Conservation (phyloP, 495 filamentous ascomycete genomes). For the Podospora australis region DNA sequence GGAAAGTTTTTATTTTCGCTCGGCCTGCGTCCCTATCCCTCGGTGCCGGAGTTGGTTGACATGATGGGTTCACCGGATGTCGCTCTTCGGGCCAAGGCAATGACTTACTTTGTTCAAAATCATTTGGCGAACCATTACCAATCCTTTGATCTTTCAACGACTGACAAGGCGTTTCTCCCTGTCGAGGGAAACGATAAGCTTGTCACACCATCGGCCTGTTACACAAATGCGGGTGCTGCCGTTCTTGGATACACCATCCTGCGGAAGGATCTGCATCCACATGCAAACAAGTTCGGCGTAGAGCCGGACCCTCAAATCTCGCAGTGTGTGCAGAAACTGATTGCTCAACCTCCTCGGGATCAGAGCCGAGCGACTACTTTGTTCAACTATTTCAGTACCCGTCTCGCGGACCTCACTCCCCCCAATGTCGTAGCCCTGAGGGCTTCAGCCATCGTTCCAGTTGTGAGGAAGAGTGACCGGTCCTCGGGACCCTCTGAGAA, state of each 20-base stretch:
- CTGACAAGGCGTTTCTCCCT: conserved; percentile 64
- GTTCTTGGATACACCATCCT: conserved; percentile 77
- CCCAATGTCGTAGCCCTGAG: conserved; percentile 53
- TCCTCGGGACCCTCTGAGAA: conserved; percentile 6
- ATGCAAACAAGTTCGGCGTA: conserved; percentile 80
- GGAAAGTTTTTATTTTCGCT: conserved; percentile 64
- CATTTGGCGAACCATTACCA: conserved; percentile 71
- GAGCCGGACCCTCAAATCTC: conserved; percentile 67
- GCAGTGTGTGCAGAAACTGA: conserved; percentile 63
- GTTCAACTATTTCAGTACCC: conserved; percentile 76
- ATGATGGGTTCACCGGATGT: conserved; percentile 65
- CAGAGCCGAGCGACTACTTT: conserved; percentile 56
- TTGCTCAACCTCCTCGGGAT: conserved; percentile 61
- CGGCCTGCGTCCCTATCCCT: conserved; percentile 63
- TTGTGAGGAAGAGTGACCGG: conserved; percentile 36
- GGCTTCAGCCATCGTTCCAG: conserved; percentile 63
- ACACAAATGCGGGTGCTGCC: conserved; percentile 67
- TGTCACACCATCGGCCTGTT: conserved; percentile 70
- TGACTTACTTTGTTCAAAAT: conserved; percentile 78
- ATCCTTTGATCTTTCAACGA: conserved; percentile 47
- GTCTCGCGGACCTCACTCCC: conserved; percentile 63
- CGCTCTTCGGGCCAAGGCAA: conserved; percentile 52
- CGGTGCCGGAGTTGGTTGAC: conserved; percentile 61
- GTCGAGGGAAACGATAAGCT: conserved; percentile 58
- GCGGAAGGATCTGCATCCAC: conserved; percentile 59